Conservation (phyloP, 2,329 filamentous ascomycete genomes). For the Rhynchosporium graminicola region DNA sequence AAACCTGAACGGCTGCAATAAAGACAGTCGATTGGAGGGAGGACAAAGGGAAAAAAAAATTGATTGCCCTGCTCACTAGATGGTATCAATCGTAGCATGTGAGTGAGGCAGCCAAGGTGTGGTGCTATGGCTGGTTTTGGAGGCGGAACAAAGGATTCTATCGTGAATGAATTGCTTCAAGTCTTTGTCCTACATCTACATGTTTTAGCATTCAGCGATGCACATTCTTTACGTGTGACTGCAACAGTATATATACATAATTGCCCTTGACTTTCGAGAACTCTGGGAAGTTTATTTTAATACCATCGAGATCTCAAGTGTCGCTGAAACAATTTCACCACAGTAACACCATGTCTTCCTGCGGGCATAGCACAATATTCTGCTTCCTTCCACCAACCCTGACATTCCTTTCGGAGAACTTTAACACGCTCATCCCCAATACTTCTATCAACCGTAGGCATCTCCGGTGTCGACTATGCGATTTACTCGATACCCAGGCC, state of each 20-base stretch:
- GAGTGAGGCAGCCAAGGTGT: neutral
- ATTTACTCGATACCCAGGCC: slow-evolving; percentile 27
- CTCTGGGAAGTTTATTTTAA: neutral
- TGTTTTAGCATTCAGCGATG: neutral
- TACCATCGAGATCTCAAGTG: neutral
- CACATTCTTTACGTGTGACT: neutral
- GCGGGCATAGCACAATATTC: slow-evolving; percentile 21
- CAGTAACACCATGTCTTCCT: slow-evolving; percentile 18
- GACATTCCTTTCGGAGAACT: slow-evolving; percentile 24
- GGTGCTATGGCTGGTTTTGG: neutral
- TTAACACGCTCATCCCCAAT: slow-evolving; percentile 22
- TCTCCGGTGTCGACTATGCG: slow-evolving; percentile 34
- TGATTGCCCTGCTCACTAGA: neutral
- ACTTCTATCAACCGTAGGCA: slow-evolving; percentile 27
- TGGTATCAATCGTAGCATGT: neutral
- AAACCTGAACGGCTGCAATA: neutral
- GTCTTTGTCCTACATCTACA: slow-evolving; percentile 7
- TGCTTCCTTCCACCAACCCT: slow-evolving; percentile 30
- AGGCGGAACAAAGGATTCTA: neutral
- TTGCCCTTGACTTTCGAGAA: neutral
- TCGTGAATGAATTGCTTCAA: neutral
- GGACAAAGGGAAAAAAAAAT: neutral
- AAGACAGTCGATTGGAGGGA: neutral
- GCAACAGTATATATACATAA: neutral
- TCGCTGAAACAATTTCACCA: neutral